Percentiles rank a stretch among this genome's conserved stretches.
Evolutionary conservation across 2,329 filamentous ascomycete species (phyloP).

Genomic region (Colletotrichum sp.): DNA sequence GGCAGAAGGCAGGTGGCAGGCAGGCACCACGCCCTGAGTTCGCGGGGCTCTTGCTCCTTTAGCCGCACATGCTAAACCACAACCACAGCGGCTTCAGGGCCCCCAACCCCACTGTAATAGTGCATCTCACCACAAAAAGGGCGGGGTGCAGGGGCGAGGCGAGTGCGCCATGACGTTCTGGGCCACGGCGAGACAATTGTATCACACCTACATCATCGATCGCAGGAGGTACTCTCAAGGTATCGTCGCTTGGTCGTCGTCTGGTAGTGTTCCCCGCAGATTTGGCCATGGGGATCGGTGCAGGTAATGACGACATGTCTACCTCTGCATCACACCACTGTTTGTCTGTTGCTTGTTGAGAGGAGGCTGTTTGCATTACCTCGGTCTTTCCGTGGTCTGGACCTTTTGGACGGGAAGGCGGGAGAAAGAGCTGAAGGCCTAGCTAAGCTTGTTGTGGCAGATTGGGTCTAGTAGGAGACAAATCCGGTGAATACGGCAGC

Average conservation of each 20-base stretch:
- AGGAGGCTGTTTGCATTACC: not conserved
- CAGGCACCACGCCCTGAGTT: not conserved
- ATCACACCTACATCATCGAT: conserved; percentile 23
- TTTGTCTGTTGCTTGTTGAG: not conserved
- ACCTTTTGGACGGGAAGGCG: not conserved
- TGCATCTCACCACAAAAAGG: not conserved
- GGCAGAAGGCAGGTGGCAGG: not conserved
- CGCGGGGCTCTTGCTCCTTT: not conserved
- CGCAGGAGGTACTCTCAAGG: not conserved
- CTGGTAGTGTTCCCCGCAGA: not conserved
- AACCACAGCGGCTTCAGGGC: not conserved
- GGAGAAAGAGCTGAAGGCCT: not conserved
- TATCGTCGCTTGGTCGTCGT: not conserved
- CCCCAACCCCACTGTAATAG: not conserved
- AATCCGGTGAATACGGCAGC: too few species aligned
- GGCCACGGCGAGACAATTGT: conserved; percentile 16
- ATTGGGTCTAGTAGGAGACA: not conserved
- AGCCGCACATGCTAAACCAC: not conserved
- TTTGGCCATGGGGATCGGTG: not conserved
- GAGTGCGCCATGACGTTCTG: conserved; percentile 8
- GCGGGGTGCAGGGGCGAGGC: not conserved
- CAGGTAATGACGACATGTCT: conserved; percentile 7
- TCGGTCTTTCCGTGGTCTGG: not conserved
- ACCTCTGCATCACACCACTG: not conserved
- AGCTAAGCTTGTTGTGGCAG: not conserved